These are phyloP conservation scores for Skeletonema tropicum DNA, from an alignment of 108 stramenopile species.

Conservation along the genomic window DNA sequence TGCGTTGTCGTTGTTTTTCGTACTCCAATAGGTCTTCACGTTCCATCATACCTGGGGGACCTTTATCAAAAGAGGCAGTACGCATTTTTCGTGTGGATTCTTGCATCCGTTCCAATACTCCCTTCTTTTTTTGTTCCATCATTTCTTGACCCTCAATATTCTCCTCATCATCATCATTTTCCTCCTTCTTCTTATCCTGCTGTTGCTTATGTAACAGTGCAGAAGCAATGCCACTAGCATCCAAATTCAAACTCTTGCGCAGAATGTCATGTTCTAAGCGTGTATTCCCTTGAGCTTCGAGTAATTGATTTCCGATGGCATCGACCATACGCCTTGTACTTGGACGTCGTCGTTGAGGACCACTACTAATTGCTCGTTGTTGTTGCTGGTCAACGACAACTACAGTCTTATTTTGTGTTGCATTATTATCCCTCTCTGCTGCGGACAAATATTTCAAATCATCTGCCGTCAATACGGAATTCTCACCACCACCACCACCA, in stretches of 20 bases:
- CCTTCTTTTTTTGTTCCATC: too few species aligned
- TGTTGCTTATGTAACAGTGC: too few species aligned
- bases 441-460: slow-evolving; percentile 25
- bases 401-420: not conserved
- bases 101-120: slow-evolving; percentile 19
- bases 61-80: not conserved
- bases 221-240: not conserved
- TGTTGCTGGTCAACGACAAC: not conserved
- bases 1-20: slow-evolving; percentile 3
- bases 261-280: slow-evolving; percentile 10
- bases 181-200: too few species aligned
- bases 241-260: slow-evolving; percentile 21
- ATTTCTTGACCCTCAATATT: too few species aligned
- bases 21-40: not conserved
- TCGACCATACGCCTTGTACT: not conserved
- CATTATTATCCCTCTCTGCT: too few species aligned
- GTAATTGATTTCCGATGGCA: slow-evolving; percentile 28
- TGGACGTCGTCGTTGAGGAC: not conserved
- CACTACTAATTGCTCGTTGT: not conserved
- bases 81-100: slow-evolving; percentile 37
- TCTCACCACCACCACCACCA: not conserved
- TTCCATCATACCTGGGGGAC: not conserved
- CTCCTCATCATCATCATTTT: too few species aligned
- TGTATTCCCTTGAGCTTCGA: slow-evolving; percentile 8
- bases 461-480: not conserved